A percentile compares a stretch with the other conserved stretches of the same genome.
phyloP scores from a whole-genome alignment of 1,284 basidiomycete species.

The Phenoliferia sp. region DNA sequence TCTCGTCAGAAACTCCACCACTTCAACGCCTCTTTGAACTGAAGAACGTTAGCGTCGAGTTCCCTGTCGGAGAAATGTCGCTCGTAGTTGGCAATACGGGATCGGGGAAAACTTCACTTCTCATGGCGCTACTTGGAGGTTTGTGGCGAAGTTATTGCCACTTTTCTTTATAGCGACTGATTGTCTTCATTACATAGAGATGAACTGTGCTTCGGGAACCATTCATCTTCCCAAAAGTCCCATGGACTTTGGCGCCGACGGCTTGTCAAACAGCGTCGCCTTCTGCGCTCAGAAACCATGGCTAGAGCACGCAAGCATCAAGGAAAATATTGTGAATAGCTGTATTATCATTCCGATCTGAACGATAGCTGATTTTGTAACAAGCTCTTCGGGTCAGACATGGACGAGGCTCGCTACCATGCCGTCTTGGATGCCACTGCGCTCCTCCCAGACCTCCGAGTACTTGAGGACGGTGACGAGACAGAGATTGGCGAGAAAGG shows the following conservation, averaged over 20 bases:
- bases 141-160: neutral
- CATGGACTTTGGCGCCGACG: neutral
- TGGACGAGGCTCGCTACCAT: slow-evolving; percentile 70
- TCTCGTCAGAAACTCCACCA: neutral
- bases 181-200: slow-evolving; percentile 50
- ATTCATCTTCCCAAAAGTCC: slow-evolving; percentile 33
- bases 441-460: slow-evolving; percentile 71
- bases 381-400: slow-evolving; percentile 80
- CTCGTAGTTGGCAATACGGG: slow-evolving; percentile 71
- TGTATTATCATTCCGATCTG: neutral
- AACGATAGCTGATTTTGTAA: slow-evolving; percentile 51
- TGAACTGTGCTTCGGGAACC: slow-evolving; percentile 27
- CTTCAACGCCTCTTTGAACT: slow-evolving; percentile 53
- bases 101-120: slow-evolving; percentile 65
- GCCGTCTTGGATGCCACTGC: slow-evolving; percentile 69
- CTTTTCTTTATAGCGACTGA: slow-evolving; percentile 55
- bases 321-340: slow-evolving; percentile 48
- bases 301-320: slow-evolving; percentile 52
- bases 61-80: slow-evolving; percentile 63
- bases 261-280: slow-evolving; percentile 22
- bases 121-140: slow-evolving; percentile 25
- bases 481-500: slow-evolving; percentile 76
- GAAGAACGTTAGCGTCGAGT: slow-evolving; percentile 58
- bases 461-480: slow-evolving; percentile 90
- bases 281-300: slow-evolving; percentile 48